Conservation (phyloP, 2,329 filamentous ascomycete genomes). For the Achaetomium macrosporum region DNA sequence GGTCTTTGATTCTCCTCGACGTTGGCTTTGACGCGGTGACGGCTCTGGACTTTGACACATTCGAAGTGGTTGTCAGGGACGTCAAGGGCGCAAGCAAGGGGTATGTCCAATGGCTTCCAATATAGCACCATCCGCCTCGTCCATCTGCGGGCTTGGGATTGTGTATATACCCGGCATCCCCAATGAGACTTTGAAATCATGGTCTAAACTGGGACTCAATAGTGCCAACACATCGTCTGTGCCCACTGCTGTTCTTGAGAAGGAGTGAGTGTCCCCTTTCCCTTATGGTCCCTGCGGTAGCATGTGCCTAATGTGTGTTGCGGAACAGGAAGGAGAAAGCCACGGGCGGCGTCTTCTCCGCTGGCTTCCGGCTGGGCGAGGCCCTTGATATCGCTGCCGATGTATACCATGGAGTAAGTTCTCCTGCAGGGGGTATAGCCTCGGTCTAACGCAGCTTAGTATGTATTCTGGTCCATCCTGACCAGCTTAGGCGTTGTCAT, state of each 20-base stretch:
- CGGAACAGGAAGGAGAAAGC: constrained; percentile 69
- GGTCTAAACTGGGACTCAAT: constrained; percentile 37
- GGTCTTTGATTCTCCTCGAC: constrained; percentile 89
- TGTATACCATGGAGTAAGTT: constrained; percentile 79
- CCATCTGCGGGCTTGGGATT: constrained; percentile 10
- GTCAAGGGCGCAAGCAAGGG: constrained; percentile 88
- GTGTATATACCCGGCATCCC: constrained; percentile 30
- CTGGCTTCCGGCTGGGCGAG: constrained; percentile 66
- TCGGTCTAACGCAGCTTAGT: constrained; percentile 46
- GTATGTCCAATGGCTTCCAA: constrained; percentile 97
- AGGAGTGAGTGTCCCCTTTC: constrained; percentile 56
- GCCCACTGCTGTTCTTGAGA: constrained; percentile 53
- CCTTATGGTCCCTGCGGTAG: neutral
- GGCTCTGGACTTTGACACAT: constrained; percentile 79
- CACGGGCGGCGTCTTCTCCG: constrained; percentile 62
- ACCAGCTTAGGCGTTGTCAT: constrained; percentile 84
- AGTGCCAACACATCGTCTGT: constrained; percentile 45
- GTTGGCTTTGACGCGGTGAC: constrained; percentile 96
- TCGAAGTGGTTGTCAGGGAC: constrained; percentile 85
- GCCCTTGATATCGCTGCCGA: constrained; percentile 78
- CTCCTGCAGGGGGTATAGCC: neutral
- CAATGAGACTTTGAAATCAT: constrained; percentile 21
- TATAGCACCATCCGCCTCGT: constrained; percentile 47
- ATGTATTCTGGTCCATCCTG: constrained; percentile 91
- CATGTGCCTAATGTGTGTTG: constrained; percentile 8